A percentile compares a stretch with the other conserved stretches of the same genome.
Evolutionary conservation across 1,139 yeast genomes (phyloP).

Genomic region (Magnusiomyces tetraspermus): DNA sequence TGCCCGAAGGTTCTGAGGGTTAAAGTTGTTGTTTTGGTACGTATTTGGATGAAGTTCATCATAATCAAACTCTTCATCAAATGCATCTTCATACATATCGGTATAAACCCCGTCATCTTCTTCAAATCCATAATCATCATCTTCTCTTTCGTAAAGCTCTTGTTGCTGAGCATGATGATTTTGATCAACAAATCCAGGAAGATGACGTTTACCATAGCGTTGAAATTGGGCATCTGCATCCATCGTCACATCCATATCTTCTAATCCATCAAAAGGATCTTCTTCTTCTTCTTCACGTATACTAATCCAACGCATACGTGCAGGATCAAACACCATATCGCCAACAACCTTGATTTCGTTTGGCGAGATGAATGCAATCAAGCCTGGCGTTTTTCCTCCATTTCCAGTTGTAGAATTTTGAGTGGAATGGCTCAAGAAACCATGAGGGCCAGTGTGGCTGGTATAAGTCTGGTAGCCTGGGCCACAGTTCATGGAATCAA

Average conservation of each 20-base stretch:
- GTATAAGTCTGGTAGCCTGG: background rate
- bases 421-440: background rate
- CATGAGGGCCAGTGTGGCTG: background rate
- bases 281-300: constrained; percentile 30
- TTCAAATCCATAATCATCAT: too few species aligned
- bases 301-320: constrained; percentile 48
- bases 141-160: too few species aligned
- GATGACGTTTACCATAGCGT: too few species aligned
- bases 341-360: constrained; percentile 35
- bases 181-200: too few species aligned
- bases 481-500: constrained; percentile 31
- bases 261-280: constrained; percentile 48
- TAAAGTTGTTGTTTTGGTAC: background rate
- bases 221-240: too few species aligned
- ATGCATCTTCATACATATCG: too few species aligned
- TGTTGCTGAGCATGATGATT: constrained; percentile 2
- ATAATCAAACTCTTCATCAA: background rate
- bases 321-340: constrained; percentile 55
- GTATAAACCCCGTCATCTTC: too few species aligned
- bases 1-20: too few species aligned
- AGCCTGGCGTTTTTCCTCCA: constrained; percentile 23
- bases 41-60: background rate
- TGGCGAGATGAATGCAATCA: constrained; percentile 32
- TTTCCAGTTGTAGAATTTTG: background rate
- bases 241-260: too few species aligned